Evolutionary conservation across 2,329 filamentous ascomycete genomes (phyloP), one percentile per base, ranked within the genome.

Genomic region (Aureobasidium leucospermi): DNA sequence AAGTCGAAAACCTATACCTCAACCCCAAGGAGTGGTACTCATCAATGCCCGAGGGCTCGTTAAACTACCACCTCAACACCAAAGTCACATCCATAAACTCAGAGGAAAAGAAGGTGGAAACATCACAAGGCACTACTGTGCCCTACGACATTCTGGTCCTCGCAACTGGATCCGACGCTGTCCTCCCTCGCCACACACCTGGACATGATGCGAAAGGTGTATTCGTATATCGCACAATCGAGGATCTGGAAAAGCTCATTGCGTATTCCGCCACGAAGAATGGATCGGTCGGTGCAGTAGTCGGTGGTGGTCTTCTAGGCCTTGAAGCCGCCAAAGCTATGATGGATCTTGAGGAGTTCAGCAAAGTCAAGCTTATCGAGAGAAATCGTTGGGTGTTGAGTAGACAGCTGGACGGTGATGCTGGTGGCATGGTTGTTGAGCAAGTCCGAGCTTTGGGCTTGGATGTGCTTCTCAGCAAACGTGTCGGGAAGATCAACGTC

Each of bases 311-410:
- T 0, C 73, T 96, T 28, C 79, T 96, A 0, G 91, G 91, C 0
- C 81, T 96, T 0, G 91, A 96, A 74, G 91, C 91, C 2, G 91
- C 90, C 36, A 94, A 96, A 67, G 91, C 91, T 1, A 91, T 96
- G 89, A 86, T 92, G 77, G 90, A 96, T 68, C 76, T 96, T 8
- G 81, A 88, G 65, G 82, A 85, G 55, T 95, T 88, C 68, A 78
- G 81, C 11, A 83, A 84, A 60, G 87, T 96, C 55, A 88, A 85
- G 65, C 76, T 96, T 8, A 84, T 96, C 55, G 92, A 96, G 72
- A 81, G 89, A 56, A 93, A 91, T 68, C 75, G 82, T 65, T 96
- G 90, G 88, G 86, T 96, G 0, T 72, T 96, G 45, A 89, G 87
- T 58, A 80, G 91, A 58, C 91, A 96, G 68, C 76, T 96, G 1